Percentiles rank a stretch among this genome's conserved stretches.
Conservation (phyloP, 257 asterid genomes). For the Ophiorrhiza pumila region DNA sequence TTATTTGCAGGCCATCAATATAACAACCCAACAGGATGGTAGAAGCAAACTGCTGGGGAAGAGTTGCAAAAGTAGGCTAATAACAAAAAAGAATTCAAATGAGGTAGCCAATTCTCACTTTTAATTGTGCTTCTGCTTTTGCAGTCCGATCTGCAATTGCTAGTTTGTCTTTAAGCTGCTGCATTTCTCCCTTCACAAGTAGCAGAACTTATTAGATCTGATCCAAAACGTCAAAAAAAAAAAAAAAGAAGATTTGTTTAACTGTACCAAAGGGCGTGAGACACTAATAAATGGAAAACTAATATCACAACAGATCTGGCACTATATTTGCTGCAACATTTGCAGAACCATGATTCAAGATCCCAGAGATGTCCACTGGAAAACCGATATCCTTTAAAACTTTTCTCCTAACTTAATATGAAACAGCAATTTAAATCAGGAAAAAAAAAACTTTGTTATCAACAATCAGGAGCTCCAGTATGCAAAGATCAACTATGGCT, state of each 20-base stretch:
- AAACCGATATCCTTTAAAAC: not conserved
- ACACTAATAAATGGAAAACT: not conserved
- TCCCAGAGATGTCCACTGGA: not conserved
- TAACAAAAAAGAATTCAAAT: not conserved
- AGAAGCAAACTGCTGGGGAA: not conserved
- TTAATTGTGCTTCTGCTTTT: slow-evolving; percentile 74
- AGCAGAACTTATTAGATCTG: slow-evolving; percentile 9
- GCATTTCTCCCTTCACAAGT: slow-evolving; percentile 60
- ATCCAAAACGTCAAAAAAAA: not conserved
- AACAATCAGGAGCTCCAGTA: not conserved
- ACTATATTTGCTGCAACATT: not conserved
- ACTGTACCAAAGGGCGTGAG: not conserved
- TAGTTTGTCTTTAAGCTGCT: slow-evolving; percentile 73
- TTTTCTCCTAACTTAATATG: not conserved
- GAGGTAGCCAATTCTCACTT: slow-evolving; percentile 39
- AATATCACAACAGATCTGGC: not conserved
- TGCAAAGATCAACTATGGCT: not conserved
- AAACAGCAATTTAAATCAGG: not conserved
- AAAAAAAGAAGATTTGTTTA: not conserved
- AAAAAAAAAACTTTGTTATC: not conserved
- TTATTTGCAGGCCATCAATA: slow-evolving; percentile 16
- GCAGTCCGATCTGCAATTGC: slow-evolving; percentile 82
- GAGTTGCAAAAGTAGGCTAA: not conserved
- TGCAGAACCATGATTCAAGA: not conserved
- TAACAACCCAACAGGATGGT: slow-evolving; percentile 6